Evolutionary conservation across 805 yeast species (phyloP), one percentile per base, ranked within the genome.

Genomic region (Candida caryicola): DNA sequence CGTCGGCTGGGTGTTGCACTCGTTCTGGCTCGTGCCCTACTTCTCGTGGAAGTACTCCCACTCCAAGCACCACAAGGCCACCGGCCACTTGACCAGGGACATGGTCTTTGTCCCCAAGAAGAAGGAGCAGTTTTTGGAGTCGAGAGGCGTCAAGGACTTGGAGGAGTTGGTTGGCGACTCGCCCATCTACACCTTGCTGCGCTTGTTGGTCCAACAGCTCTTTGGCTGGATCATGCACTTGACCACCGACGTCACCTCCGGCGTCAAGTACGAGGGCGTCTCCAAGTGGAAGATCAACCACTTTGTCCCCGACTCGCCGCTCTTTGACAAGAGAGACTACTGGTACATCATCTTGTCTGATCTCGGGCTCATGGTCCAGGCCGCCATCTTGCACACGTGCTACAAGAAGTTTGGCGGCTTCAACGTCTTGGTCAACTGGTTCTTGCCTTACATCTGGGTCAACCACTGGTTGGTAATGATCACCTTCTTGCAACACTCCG

Each of bases 401-500:
- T 64, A 67, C 57, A 57, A 64, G 50, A 49, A 54, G 31, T 71
- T 62, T 47, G 81, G 82, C 21, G 49, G 55, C 25, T 76, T 74
- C 67, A 71, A 72, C 54, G 64, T 76, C 64, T 43, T 69, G 42
- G 68, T 77, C 45, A 66, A 74, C 59, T 78, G 81, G 81, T 71
- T 76, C 42, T 50, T 77, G 34, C 84, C 84, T 41, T 78, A 76
- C 72, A 49, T 70, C 33, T 73, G 73, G 69, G 80, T 76, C 36
- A 78, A 78, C 65, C 82, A 78, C 55, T 78, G 84, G 84, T 67
- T 78, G 53, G 83, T 78, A 27, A 74, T 78, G 50, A 76, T 78
- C 46, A 78, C 84, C 14, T 78, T 67, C 60, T 67, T 78, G 49
- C 84, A 78, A 61, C 84, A 78, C 59, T 73, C 82, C 14, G 82